Evolutionary conservation across 2,329 filamentous ascomycete genomes (phyloP).

Genomic region (Arthrinium puccinioides): DNA sequence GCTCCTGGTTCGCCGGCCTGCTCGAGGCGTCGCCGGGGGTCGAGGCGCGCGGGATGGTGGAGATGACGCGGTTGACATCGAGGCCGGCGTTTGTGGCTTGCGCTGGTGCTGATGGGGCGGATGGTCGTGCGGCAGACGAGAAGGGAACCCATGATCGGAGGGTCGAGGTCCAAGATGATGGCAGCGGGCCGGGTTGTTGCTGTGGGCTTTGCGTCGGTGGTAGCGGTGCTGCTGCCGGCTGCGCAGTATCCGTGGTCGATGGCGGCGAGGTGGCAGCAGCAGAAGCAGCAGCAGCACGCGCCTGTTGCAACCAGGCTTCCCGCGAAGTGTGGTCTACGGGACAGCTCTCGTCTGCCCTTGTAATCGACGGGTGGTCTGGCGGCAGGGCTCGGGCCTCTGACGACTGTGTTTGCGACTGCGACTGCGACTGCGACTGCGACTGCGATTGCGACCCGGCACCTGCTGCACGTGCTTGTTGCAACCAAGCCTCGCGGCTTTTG

Average conservation of each 20-base stretch:
- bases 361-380: constrained; percentile 16
- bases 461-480: constrained; percentile 57
- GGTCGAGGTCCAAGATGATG: constrained; percentile 10
- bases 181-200: constrained; percentile 8
- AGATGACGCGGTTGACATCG: constrained; percentile 47
- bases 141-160: constrained; percentile 15
- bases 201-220: neutral
- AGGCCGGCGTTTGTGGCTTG: constrained; percentile 19
- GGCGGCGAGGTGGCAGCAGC: constrained; percentile 20
- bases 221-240: neutral
- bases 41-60: constrained; percentile 42
- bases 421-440: constrained; percentile 26
- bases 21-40: constrained; percentile 14
- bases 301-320: constrained; percentile 52
- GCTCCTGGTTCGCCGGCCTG: constrained; percentile 61
- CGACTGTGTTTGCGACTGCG: constrained; percentile 14
- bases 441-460: constrained; percentile 20
- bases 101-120: constrained; percentile 1
- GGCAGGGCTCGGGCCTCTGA: constrained; percentile 13
- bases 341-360: constrained; percentile 35
- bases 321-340: constrained; percentile 65
- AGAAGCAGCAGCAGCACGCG: constrained; percentile 33
- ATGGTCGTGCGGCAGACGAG: neutral
- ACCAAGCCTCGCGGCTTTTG: constrained; percentile 81
- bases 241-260: constrained; percentile 4